phyloP scores from a whole-genome alignment of 257 asterid genomes.

The Solanum chmielewskii region DNA sequence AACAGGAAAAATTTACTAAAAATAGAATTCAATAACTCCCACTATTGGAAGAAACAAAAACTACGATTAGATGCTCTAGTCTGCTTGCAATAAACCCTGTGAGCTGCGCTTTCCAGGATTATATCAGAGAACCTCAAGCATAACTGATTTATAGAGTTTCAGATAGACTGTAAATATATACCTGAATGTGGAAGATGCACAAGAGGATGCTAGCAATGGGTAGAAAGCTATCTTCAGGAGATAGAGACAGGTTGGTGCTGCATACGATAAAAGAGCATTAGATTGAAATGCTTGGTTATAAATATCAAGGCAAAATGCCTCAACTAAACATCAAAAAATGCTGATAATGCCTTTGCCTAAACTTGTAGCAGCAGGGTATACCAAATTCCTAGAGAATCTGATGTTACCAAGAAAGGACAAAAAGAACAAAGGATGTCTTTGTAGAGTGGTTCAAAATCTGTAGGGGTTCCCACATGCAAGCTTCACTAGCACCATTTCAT shows the following conservation, averaged over 20 bases:
- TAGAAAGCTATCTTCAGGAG: slow-evolving; percentile 97
- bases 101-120: background rate
- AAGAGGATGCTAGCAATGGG: slow-evolving; percentile 89
- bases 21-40: background rate
- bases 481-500: background rate
- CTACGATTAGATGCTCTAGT: background rate
- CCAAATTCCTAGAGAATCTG: background rate
- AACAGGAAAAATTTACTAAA: background rate
- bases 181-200: slow-evolving; percentile 87
- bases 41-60: background rate
- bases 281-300: background rate
- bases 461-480: background rate
- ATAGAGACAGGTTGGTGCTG: slow-evolving; percentile 76
- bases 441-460: background rate
- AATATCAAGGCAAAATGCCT: background rate
- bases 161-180: slow-evolving; percentile 5
- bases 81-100: background rate
- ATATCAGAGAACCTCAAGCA: background rate
- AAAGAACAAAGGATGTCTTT: background rate
- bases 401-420: background rate
- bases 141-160: background rate
- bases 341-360: background rate
- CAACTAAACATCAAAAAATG: background rate
- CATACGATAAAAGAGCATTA: background rate
- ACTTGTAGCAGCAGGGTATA: background rate